Evolutionary conservation across 1,284 basidiomycete species (phyloP).

Genomic region (Fomitopsis palustris): DNA sequence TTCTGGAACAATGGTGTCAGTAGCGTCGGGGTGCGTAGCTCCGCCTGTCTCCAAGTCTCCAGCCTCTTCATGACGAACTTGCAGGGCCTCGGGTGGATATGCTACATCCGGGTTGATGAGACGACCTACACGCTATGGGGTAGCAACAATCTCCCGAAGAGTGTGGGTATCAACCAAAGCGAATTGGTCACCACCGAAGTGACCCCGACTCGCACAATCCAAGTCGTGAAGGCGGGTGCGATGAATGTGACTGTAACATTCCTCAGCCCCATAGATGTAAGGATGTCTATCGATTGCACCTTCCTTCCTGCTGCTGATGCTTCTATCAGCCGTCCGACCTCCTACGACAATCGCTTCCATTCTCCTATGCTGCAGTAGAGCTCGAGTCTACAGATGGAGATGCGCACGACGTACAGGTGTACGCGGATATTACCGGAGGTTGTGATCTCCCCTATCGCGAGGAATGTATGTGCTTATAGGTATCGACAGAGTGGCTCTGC

Average conservation of each 20-base stretch:
- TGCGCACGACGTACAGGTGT: slow-evolving; percentile 29
- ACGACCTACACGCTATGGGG: not conserved
- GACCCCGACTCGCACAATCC: not conserved
- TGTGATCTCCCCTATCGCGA: not conserved
- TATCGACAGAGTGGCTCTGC: not conserved
- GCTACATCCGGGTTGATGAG: not conserved
- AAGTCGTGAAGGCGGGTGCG: not conserved
- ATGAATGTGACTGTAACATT: slow-evolving; percentile 1
- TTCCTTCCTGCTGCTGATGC: not conserved
- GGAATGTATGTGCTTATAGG: not conserved
- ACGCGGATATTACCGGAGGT: slow-evolving; percentile 29
- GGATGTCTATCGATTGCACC: not conserved
- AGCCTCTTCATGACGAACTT: not conserved
- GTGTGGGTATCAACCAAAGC: not conserved
- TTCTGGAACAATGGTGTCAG: not conserved
- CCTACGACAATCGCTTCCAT: slow-evolving; percentile 31
- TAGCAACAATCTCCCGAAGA: not conserved
- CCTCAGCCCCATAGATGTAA: not conserved
- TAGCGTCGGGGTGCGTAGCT: no score
- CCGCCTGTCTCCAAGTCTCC: not conserved
- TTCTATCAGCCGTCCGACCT: slow-evolving; percentile 25
- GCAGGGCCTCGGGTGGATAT: not conserved
- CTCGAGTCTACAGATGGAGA: slow-evolving; percentile 27
- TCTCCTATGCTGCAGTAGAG: slow-evolving; percentile 30
- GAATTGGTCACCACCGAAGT: not conserved